phyloP scores from a whole-genome alignment of 345 rosid species.

The Populus ilicifolia region DNA sequence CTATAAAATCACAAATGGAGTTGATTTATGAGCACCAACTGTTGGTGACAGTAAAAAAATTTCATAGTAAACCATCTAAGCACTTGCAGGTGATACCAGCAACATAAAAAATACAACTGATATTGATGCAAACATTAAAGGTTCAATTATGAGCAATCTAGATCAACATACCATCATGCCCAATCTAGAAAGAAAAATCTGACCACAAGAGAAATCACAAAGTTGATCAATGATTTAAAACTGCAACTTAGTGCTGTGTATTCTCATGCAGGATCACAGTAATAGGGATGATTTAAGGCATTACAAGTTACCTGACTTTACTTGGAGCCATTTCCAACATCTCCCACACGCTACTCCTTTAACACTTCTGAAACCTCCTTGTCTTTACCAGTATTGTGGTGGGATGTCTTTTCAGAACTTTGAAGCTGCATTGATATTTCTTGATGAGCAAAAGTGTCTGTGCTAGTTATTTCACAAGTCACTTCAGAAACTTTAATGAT shows the following conservation, averaged over 20 bases:
- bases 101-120: background rate
- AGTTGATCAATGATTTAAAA: background rate
- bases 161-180: background rate
- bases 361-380: conserved; percentile 14
- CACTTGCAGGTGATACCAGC: background rate
- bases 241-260: background rate
- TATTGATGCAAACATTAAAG: background rate
- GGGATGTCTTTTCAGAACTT: conserved; percentile 26
- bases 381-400: conserved; percentile 7
- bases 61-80: background rate
- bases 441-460: conserved; percentile 26
- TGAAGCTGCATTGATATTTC: conserved; percentile 28
- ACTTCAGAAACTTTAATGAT: conserved; percentile 45
- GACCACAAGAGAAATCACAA: background rate
- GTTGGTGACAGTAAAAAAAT: too few relatives aligned
- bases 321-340: conserved; percentile 8
- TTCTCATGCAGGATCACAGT: background rate
- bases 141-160: background rate
- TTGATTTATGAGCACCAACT: background rate
- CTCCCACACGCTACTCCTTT: conserved; percentile 14
- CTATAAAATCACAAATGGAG: too few relatives aligned
- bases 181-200: background rate
- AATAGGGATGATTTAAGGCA: background rate
- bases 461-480: conserved; percentile 32
- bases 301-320: conserved; percentile 23